phyloP scores from a whole-genome alignment of 352 stramenopile genomes.

The Globisporangium megalacanthum region DNA sequence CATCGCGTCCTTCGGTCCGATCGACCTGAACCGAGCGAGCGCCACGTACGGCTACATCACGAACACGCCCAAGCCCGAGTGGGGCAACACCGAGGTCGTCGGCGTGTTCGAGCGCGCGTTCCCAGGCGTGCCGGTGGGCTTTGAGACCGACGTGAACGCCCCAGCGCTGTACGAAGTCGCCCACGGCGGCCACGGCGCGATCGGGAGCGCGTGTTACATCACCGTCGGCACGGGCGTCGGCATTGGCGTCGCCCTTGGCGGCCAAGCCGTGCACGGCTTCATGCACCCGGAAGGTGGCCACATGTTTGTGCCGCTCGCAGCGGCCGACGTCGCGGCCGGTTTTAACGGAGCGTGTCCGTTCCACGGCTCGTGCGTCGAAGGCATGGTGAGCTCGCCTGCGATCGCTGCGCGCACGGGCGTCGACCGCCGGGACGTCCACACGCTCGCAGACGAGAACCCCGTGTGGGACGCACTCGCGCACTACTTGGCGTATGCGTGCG shows the following conservation, averaged over 20 bases:
- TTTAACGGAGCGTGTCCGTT: slow-evolving; percentile 87
- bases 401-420: slow-evolving; percentile 86
- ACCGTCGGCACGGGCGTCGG: slow-evolving; percentile 95
- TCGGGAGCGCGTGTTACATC: slow-evolving; percentile 90
- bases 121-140: slow-evolving; percentile 70
- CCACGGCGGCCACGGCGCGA: slow-evolving; percentile 69
- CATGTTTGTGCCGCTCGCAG: slow-evolving; percentile 59
- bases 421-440: slow-evolving; percentile 59
- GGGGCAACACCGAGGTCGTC: slow-evolving; percentile 80
- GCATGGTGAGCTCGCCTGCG: slow-evolving; percentile 86
- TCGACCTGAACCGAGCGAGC: slow-evolving; percentile 81
- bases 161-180: slow-evolving; percentile 93
- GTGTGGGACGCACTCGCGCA: slow-evolving; percentile 94
- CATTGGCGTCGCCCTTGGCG: slow-evolving; percentile 92
- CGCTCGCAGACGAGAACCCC: slow-evolving; percentile 79
- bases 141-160: slow-evolving; percentile 98
- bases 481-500: slow-evolving; percentile 93
- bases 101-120: slow-evolving; percentile 72
- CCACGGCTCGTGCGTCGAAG: slow-evolving; percentile 90
- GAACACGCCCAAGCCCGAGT: slow-evolving; percentile 94
- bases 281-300: slow-evolving; percentile 95
- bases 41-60: slow-evolving; percentile 93
- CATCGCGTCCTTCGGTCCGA: slow-evolving; percentile 93
- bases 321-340: slow-evolving; percentile 72
- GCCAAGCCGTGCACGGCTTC: slow-evolving; percentile 89